Conservation (phyloP, 2,329 filamentous ascomycete species). For the Pezicula neosporulosa region DNA sequence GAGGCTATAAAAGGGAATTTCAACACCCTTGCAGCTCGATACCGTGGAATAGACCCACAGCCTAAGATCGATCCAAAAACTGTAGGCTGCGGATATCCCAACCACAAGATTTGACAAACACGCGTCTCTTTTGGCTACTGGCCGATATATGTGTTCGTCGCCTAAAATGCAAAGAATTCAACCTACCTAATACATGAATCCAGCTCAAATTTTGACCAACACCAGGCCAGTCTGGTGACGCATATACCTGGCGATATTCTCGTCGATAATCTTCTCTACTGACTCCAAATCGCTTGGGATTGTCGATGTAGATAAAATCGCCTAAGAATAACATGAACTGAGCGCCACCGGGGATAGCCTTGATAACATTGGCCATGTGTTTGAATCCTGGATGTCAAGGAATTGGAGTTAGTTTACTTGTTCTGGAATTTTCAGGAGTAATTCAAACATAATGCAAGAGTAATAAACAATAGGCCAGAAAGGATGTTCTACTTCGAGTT, state of each 20-base stretch:
- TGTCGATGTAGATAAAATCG: conserved; percentile 89
- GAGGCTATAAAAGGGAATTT: no score
- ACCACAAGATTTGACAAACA: no score
- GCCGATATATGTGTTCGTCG: no score
- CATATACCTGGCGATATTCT: conserved; percentile 94
- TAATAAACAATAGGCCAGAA: no score
- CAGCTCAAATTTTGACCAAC: conserved; percentile 81
- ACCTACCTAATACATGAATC: conserved; percentile 73
- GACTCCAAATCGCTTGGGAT: conserved; percentile 74
- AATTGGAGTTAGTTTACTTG: conserved; percentile 48
- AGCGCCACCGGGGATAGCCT: conserved; percentile 56
- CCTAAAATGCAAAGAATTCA: background rate
- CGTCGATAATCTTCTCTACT: conserved; percentile 74
- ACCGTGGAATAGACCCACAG: no score
- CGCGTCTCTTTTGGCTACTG: no score
- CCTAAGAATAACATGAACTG: conserved; percentile 82
- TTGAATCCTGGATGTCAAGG: conserved; percentile 76
- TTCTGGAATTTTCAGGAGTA: no score
- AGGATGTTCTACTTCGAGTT: no score
- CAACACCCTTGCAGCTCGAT: no score
- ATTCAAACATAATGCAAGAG: no score
- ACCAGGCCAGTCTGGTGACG: conserved; percentile 83
- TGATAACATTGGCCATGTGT: conserved; percentile 70
- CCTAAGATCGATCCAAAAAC: no score
- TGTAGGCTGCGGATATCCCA: no score